Evolutionary conservation across 192 early-diverging fungal genomes (phyloP), one percentile per base, ranked within the genome.

Genomic region (Linnemannia elongata): DNA sequence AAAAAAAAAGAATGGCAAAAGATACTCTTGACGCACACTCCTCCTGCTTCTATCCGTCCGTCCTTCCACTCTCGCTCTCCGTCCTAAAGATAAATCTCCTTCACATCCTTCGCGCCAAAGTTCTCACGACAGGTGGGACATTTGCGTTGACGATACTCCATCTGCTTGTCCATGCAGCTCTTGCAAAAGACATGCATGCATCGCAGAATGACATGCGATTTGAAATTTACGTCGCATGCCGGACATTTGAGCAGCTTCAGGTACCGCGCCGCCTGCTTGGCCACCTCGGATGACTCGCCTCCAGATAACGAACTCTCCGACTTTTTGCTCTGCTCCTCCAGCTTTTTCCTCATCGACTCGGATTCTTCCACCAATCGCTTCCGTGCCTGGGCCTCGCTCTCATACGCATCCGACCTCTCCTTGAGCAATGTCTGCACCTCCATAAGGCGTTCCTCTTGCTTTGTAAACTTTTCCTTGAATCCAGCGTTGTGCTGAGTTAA

Each of bases 131-230:
- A 99, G 30, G 94, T 96, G 20, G 97, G 97, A 85, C 97, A 99
- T 89, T 97, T 97, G 88, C 97, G 93, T 89, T 98, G 97, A 9
- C 98, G 93, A 0, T 96, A 96, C 63, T 96, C 95, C 77, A 94
- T 90, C 74, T 95, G 92, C 41, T 95, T 93, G 78, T 98, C 96
- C 78, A 98, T 95, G 82, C 98, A 99, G 77, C 93, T 89, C 79
- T 96, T 96, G 91, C 98, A 99, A 91, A 99, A 99, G 20, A 95
- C 95, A 81, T 99, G 98, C 97, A 98, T 98, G 88, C 98, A 99
- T 45, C 96, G 93, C 71, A 92, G 42, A 17, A 99, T 88, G 5
- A 95, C 90, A 82, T 96, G 96, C 42, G 92, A 93, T 82, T 97
- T 97, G 90, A 98, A 97, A 66, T 96, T 92, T 35, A 90, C 94